Evolutionary conservation across 83 land plant genomes (phyloP), one percentile per base, ranked within the genome.

Genomic region (Isoetes engelmannii): DNA sequence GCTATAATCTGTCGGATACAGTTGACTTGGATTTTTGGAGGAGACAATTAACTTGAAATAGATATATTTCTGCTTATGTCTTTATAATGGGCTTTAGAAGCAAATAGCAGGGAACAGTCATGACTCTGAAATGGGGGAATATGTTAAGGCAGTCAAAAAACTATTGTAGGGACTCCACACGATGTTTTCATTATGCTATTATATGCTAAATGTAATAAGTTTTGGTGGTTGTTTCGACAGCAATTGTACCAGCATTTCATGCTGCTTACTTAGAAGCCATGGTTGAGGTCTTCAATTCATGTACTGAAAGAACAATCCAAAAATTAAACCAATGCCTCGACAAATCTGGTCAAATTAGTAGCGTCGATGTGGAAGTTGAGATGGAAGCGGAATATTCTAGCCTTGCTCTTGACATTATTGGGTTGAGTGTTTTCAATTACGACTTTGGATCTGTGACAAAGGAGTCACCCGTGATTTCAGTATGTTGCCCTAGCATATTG

Each of bases 391-490:
- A 90, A 55, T 93, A 85, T 81, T 93, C 98, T 53, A 93, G 72
- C 77, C 81, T 93, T 48, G 98, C 98, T 7, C 87, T 93, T 43
- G 98, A 93, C 62, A 92, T 92, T 21, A 92, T 92, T 73, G 98
- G 98, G 12, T 77, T 92, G 53, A 84, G 92, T 65, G 89, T 89
- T 37, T 92, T 92, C 78, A 92, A 92, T 76, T 93, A 90, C 78
- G 98, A 93, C 70, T 93, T 93, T 84, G 98, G 96, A 50, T 93
- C 96, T 48, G 82, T 93, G 28, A 90, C 89, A 9, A 84, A 76
- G 74, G 96, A 90, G 79, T 90, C 98, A 69, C 98, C 98, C 6
- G 92, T 93, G 6, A 93, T 93, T 63, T 75, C 86, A 83, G 98
- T 59, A 59, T 3, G 62, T 37, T 59, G 12, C 4, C 37, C 37